A percentile compares a stretch with the other conserved stretches of the same genome.
Conservation (phyloP, 805 yeast species). For the Kodamaea nitidulidarum region DNA sequence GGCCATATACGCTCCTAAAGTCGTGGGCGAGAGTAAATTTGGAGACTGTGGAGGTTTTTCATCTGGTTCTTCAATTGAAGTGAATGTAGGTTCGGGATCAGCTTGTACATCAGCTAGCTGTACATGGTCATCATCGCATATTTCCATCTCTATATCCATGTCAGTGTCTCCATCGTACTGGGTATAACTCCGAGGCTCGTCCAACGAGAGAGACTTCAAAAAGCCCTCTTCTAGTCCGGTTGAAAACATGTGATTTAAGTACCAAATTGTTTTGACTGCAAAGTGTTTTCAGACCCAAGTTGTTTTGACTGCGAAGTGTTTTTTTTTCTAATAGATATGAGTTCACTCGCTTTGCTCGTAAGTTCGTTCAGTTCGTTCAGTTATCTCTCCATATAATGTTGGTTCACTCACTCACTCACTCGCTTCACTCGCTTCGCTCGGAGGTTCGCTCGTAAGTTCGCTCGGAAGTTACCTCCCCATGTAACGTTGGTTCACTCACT, state of each 20-base stretch:
- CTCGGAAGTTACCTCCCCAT: too few relatives aligned
- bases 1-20: constrained; percentile 40
- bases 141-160: constrained; percentile 17
- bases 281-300: too few relatives aligned
- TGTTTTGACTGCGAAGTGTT: too few relatives aligned
- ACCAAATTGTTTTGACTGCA: too few relatives aligned
- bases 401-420: too few relatives aligned
- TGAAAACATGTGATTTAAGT: neutral
- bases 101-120: neutral
- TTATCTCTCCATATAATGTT: too few relatives aligned
- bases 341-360: too few relatives aligned
- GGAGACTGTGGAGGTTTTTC: constrained; percentile 4
- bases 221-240: constrained; percentile 17
- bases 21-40: constrained; percentile 33
- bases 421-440: too few relatives aligned
- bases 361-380: too few relatives aligned
- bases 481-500: too few relatives aligned
- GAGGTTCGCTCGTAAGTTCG: too few relatives aligned
- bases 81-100: neutral
- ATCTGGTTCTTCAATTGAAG: neutral
- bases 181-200: constrained; percentile 13
- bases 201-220: constrained; percentile 22
- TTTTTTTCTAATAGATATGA: too few relatives aligned
- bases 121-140: neutral
- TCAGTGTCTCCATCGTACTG: constrained; percentile 9